These are phyloP conservation scores for Solanum phureja DNA, from an alignment of 257 asterid species.

Conservation along the genomic window DNA sequence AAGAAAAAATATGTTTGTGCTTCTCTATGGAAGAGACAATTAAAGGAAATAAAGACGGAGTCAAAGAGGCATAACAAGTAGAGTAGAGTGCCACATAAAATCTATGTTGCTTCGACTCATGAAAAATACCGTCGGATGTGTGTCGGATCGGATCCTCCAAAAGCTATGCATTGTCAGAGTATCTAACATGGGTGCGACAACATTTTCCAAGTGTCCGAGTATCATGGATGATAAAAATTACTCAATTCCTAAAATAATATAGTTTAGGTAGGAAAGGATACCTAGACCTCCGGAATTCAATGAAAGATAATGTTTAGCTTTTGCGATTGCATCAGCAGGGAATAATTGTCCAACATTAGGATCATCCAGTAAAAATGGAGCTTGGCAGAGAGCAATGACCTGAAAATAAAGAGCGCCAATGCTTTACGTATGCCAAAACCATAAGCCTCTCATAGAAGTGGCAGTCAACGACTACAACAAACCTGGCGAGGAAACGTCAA, in stretches of 20 bases:
- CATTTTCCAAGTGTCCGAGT: not conserved
- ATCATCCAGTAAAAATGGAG: slow-evolving; percentile 92
- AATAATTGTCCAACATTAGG: slow-evolving; percentile 89
- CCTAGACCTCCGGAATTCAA: slow-evolving; percentile 90
- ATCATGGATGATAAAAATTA: too few relatives aligned
- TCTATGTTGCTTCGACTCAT: not conserved
- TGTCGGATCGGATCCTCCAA: not conserved
- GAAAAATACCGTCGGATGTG: not conserved
- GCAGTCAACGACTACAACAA: not conserved
- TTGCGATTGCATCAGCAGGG: slow-evolving; percentile 94
- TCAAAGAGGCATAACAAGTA: not conserved
- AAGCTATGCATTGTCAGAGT: not conserved
- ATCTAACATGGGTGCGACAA: not conserved
- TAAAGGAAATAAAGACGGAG: not conserved
- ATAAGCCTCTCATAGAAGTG: not conserved
- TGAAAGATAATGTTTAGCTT: slow-evolving; percentile 81
- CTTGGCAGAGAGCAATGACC: slow-evolving; percentile 99
- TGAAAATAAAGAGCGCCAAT: not conserved
- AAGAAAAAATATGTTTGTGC: not conserved
- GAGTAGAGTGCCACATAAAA: not conserved
- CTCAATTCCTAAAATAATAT: not conserved
- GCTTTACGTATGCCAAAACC: not conserved
- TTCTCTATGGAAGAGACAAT: not conserved
- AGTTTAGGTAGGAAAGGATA: slow-evolving; percentile 3
- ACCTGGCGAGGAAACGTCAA: slow-evolving; percentile 95